phyloP scores from a whole-genome alignment of 306 rosid genomes.

The Lagenaria siceraria region DNA sequence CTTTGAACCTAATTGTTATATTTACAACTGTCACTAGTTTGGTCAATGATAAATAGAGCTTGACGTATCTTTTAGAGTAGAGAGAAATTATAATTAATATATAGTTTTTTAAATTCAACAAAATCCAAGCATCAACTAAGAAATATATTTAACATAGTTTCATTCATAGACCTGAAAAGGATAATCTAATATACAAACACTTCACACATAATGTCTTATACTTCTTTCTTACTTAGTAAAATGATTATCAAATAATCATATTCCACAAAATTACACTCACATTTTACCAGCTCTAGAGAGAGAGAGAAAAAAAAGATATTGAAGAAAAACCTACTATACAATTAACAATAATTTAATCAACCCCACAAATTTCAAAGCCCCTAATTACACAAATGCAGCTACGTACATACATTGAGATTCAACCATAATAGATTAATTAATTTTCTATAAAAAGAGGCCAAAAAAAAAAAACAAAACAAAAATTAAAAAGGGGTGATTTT shows the following conservation, averaged over 20 bases:
- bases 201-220: no score
- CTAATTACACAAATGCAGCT: slow-evolving; percentile 18
- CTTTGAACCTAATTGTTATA: no score
- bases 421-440: background rate
- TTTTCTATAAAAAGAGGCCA: background rate
- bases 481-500: background rate
- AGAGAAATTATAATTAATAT: no score
- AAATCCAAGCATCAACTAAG: no score
- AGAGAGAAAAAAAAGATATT: background rate
- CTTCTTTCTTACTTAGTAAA: background rate
- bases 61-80: no score
- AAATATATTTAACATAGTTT: no score
- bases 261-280: background rate
- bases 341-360: slow-evolving; percentile 27
- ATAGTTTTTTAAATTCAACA: no score
- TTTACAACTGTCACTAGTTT: no score
- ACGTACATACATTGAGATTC: background rate
- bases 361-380: slow-evolving; percentile 17
- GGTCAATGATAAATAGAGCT: no score
- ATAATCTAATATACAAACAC: no score
- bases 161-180: no score
- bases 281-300: background rate
- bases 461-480: background rate
- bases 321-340: slow-evolving; percentile 39
- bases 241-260: background rate